A percentile compares a stretch with the other conserved stretches of the same genome.
These are phyloP conservation scores for Phytophthora constricta DNA, from an alignment of 352 stramenopile species.

Conservation along the genomic window DNA sequence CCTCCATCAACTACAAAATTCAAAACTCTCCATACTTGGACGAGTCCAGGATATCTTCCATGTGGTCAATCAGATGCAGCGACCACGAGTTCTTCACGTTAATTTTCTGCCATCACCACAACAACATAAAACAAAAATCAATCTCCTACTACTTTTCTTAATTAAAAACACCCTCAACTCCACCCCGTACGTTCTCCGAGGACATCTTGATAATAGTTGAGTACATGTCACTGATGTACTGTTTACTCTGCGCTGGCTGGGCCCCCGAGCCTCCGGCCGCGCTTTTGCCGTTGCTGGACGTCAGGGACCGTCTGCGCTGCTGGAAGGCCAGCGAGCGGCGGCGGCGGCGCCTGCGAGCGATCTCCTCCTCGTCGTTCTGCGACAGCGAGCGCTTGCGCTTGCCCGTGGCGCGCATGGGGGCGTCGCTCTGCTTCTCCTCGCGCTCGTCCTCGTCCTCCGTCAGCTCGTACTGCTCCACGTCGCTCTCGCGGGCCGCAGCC, in stretches of 20 bases:
- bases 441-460: constrained; percentile 40
- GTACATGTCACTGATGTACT: constrained; percentile 93
- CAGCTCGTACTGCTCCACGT: constrained; percentile 37
- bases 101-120: constrained; percentile 89
- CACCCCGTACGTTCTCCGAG: constrained; percentile 90
- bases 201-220: constrained; percentile 93
- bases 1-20: neutral
- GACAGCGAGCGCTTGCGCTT: constrained; percentile 68
- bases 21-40: constrained; percentile 49
- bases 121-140: neutral
- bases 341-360: constrained; percentile 61
- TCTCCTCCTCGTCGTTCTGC: constrained; percentile 70
- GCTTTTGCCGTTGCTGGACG: constrained; percentile 44
- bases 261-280: constrained; percentile 17
- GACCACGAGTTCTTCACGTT: constrained; percentile 98
- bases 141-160: neutral
- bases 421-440: constrained; percentile 21
- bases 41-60: constrained; percentile 93
- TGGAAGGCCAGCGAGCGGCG: constrained; percentile 76
- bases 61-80: constrained; percentile 97
- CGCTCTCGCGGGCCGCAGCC: neutral
- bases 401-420: constrained; percentile 34
- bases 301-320: constrained; percentile 75
- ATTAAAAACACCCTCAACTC: too few species aligned
- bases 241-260: constrained; percentile 48